These are phyloP conservation scores for Cryptosporidium baileyi DNA, from an alignment of 169 alveolate species.

Conservation along the genomic window DNA sequence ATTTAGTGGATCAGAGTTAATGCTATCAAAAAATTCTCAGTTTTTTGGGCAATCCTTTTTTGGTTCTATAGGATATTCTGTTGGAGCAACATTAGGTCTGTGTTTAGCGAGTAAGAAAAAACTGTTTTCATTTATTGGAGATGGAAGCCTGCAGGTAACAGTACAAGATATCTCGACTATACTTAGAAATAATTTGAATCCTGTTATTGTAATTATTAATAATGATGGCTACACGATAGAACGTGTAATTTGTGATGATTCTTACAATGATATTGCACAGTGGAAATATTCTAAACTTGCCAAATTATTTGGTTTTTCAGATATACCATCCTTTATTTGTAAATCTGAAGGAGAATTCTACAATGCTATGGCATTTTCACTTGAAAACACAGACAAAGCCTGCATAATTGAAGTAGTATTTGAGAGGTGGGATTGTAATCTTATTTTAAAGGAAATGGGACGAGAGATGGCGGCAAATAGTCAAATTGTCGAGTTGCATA, in stretches of 20 bases:
- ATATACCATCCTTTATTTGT: constrained; percentile 29
- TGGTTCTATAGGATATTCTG: constrained; percentile 77
- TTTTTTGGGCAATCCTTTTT: constrained; percentile 73
- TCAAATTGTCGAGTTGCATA: not conserved
- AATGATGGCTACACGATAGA: constrained; percentile 77
- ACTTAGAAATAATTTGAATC: constrained; percentile 58
- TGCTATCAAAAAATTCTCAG: constrained; percentile 71
- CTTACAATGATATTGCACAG: constrained; percentile 72
- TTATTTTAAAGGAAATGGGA: constrained; percentile 67
- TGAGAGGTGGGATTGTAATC: constrained; percentile 72
- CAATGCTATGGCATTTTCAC: constrained; percentile 14
- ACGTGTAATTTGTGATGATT: constrained; percentile 72
- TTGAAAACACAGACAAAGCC: constrained; percentile 48
- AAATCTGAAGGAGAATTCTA: constrained; percentile 71
- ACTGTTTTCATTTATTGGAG: constrained; percentile 72
- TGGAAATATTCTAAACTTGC: constrained; percentile 72
- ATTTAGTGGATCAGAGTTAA: constrained; percentile 69
- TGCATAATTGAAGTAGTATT: constrained; percentile 71
- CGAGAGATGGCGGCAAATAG: constrained; percentile 69
- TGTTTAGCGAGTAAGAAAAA: constrained; percentile 68
- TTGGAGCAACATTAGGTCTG: constrained; percentile 74
- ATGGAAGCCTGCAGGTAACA: constrained; percentile 76
- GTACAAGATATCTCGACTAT: constrained; percentile 76
- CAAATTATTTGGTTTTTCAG: constrained; percentile 48
- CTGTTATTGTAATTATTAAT: constrained; percentile 71